Conservation (phyloP, 139 green algal species). For the Volvox reticuliferus region DNA sequence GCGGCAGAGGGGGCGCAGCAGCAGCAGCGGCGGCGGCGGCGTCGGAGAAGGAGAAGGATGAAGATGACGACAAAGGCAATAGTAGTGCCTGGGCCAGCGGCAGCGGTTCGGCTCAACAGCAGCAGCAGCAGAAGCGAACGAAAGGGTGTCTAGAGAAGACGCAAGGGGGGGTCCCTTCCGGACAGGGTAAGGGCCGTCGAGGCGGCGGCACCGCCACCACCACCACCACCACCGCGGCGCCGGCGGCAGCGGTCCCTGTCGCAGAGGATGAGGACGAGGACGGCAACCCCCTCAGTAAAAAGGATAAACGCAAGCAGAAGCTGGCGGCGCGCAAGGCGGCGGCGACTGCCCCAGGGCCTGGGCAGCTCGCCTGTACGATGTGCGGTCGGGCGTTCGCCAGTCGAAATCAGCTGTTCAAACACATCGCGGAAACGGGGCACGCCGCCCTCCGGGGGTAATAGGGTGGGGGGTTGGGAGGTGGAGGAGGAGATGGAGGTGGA, state of each 20-base stretch:
- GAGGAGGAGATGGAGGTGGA: not conserved
- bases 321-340: conserved; percentile 27
- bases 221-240: not conserved
- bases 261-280: not conserved
- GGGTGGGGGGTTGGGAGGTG: not conserved
- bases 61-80: not conserved
- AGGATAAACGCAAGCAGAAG: conserved; percentile 60
- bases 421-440: conserved; percentile 74
- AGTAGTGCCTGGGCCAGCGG: not conserved
- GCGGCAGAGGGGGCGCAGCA: conserved; percentile 14
- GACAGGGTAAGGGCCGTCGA: not conserved
- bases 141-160: not conserved
- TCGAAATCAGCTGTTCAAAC: conserved; percentile 83
- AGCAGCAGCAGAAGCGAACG: not conserved
- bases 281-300: conserved; percentile 28
- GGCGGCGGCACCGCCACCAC: not conserved
- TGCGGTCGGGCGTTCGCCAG: conserved; percentile 71
- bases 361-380: conserved; percentile 61
- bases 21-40: not conserved
- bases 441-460: conserved; percentile 57
- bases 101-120: not conserved
- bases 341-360: not conserved
- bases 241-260: not conserved
- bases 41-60: not conserved
- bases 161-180: not conserved